A percentile compares a stretch with the other conserved stretches of the same genome.
phyloP scores from a whole-genome alignment of 345 rosid species.

The Moricandia arvensis region DNA sequence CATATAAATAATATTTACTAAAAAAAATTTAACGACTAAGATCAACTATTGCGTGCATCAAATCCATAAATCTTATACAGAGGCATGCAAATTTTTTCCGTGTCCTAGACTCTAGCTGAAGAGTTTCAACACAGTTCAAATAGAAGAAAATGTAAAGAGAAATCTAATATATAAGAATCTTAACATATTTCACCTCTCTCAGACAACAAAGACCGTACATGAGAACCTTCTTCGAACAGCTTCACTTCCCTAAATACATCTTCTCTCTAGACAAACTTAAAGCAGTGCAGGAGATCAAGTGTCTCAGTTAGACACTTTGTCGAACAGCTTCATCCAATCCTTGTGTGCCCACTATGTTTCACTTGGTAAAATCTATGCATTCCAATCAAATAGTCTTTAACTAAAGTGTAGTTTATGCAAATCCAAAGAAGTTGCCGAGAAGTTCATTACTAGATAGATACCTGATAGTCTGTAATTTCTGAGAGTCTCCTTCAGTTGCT shows the following conservation, averaged over 20 bases:
- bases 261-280: neutral
- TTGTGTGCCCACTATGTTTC: no score
- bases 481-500: neutral
- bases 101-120: no score
- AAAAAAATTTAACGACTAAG: no score
- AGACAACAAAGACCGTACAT: neutral
- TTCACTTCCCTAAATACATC: neutral
- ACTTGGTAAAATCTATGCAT: neutral
- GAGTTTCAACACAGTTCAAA: no score
- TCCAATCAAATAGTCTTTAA: no score
- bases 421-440: neutral
- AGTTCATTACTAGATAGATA: neutral
- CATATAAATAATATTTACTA: no score
- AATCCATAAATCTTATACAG: no score
- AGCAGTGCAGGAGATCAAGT: neutral
- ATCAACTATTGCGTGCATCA: no score
- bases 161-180: neutral
- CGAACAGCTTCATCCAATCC: neutral
- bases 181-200: neutral
- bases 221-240: neutral
- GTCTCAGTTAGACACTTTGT: neutral
- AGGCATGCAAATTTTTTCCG: no score
- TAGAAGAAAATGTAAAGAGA: neutral
- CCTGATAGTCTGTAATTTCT: neutral
- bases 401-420: neutral